Evolutionary conservation across 108 stramenopile genomes (phyloP), one percentile per base, ranked within the genome.

Genomic region (Cyclotella cryptica): DNA sequence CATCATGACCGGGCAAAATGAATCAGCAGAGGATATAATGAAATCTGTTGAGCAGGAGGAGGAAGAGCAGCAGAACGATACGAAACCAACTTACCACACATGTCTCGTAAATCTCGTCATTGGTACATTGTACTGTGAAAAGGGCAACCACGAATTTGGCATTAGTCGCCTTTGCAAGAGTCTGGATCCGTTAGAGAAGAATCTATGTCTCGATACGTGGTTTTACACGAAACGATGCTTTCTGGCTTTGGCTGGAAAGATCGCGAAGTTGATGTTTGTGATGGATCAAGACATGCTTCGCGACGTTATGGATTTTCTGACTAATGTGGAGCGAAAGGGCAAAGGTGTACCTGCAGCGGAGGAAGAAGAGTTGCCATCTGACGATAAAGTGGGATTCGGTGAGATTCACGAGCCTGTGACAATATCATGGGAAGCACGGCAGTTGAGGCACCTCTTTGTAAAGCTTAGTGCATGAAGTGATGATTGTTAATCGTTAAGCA

Each of bases 71-170:
- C 83, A 90, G 54, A 45, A 67, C 0, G 40, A 44, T 53, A 28
- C 26, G 10, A 77, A 61, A 13, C 26, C 41, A 30, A 65, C 49
- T 12, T 69, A 80, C 35, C 96, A 97, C 64, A 83, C 92, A 10
- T 96, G 95, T 79, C 95, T 96, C 43, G 90, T 97, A 60, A 96
- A 96, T 74, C 78, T 97, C 5, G 93, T 94, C 53, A 94, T 97
- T 40, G 96, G 95, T 5, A 95, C 92, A 39, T 82, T 97, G 52
- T 97, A 97, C 75, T 97, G 95, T 69, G 89, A 90, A 42, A 97
- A 90, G 66, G 88, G 90, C 11, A 96, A 97, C 69, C 95, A 85
- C 46, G 95, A 91, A 62, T 96, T 97, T 60, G 96, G 96, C n/a
- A 93, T 95, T 43, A 55, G 42, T 19, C 75, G 84, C 41, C 87